Base-by-base conservation (phyloP, 176 grass and related monocot species). In the Tuctoria greenei region DNA sequence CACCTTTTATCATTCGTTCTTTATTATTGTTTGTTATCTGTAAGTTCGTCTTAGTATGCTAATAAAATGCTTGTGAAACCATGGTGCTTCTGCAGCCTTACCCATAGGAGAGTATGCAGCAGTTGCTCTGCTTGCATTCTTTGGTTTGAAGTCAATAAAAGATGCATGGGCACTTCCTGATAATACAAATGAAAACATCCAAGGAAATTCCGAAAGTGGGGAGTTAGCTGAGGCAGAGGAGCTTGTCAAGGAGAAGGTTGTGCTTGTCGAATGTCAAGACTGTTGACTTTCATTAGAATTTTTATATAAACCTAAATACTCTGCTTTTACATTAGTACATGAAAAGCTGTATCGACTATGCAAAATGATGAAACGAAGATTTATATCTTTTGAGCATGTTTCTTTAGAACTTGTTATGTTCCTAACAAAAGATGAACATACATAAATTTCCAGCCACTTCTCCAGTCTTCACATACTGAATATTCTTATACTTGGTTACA, bases 91-190 rank as follows among this genome's bases (percentile, higher is more conserved):
- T 92, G 77, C 85, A 98, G 91, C 95, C 1, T 38, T 98, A 73
- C 95, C 95, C 37, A 88, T 98, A 81, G 95, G 95, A 54, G 95
- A 98, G 71, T 94, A 98, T 82, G 86, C 89, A 56, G 91, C 95
- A 26, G 82, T 94, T 86, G 91, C 91, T 38, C 84, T 98, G 13
- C 87, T 98, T 20, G 82, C 95, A 68, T 92, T 98, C 67, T 98
- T 94, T 79, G 95, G 95, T 66, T 79, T 94, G 21, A 98, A 94
- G 35, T 98, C 95, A 79, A 98, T 98, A 79, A 98, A 84, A 90
- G 89, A 98, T 90, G 91, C 91, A 56, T 88, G 82, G 84, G 87
- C 71, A 70, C 75, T 94, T 79, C 88, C 91, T 69, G 85, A 87
- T 60, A 70, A 63, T 42, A 39, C 58, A 7, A 90, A 68, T 23